phyloP scores from a whole-genome alignment of 768 basidiomycete species.

The Suillus occidentalis region DNA sequence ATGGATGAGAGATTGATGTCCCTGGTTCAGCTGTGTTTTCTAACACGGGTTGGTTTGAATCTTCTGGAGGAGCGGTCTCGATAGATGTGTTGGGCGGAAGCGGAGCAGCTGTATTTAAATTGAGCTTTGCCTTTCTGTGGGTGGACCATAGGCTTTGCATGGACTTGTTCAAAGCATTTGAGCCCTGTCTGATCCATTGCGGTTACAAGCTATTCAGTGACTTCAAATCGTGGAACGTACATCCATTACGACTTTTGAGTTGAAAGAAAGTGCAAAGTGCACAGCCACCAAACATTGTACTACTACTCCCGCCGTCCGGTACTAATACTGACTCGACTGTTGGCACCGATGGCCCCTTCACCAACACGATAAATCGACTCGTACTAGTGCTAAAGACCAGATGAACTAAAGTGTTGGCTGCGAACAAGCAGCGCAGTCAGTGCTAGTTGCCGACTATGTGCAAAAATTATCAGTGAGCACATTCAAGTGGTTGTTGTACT shows the following conservation, averaged over 20 bases:
- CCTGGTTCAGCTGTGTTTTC: neutral
- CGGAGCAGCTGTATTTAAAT: conserved; percentile 50
- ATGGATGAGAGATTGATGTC: conserved; percentile 10
- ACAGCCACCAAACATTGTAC: neutral
- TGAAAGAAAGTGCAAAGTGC: neutral
- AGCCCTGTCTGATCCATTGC: conserved; percentile 57
- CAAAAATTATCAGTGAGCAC: too few species aligned
- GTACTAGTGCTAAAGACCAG: too few species aligned
- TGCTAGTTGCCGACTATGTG: too few species aligned
- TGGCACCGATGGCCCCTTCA: too few species aligned
- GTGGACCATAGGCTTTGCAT: conserved; percentile 80
- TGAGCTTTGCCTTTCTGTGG: conserved; percentile 64
- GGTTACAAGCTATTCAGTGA: conserved; percentile 14
- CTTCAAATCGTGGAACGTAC: neutral
- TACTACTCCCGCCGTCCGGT: too few species aligned
- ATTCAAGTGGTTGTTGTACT: too few species aligned
- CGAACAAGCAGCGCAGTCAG: too few species aligned
- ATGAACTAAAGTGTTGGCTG: too few species aligned
- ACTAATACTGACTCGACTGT: too few species aligned
- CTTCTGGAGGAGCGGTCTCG: neutral
- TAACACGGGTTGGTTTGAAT: neutral
- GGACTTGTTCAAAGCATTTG: conserved; percentile 73
- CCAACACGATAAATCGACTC: too few species aligned
- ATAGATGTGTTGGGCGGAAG: conserved; percentile 1
- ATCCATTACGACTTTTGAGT: conserved; percentile 5